Base-by-base conservation (phyloP, 257 asterid genomes). In the Forsythia viridissima region DNA sequence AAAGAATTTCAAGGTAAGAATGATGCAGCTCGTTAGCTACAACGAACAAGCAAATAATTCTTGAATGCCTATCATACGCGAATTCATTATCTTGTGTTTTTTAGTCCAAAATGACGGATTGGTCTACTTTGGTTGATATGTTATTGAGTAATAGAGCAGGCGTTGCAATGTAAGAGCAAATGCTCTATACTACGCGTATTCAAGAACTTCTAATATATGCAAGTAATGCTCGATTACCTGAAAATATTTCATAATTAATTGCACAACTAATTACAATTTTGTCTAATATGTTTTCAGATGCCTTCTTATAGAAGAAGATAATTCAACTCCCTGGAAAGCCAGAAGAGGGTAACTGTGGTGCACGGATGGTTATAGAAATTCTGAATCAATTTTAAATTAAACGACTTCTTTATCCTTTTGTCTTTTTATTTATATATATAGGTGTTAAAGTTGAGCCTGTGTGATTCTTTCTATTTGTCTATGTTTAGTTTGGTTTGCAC, bases 311-410 rank as follows among this genome's bases (percentile, higher is more conserved):
- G 61, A 1, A 66, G 84, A 74, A 71, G 79, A 68, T 70, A 3
- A 66, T 18, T 66, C 24, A 36, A 66, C 43, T 63, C 59, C 80
- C 44, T 65, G 75, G 74, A 75, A 21, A 79, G 66, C 42, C 69
- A 72, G 30, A 59, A 30, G 76, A 52, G 42, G 72, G 75, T 71
- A 68, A 43, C 57, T 21, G 21, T 24, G 55, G 55, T 73, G 41
- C 34, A 51, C 71, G 84, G 73, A 73, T 71, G 73, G 42, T 43
- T 70, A 70, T 73, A 75, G 51, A 81, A 66, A 73, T 44, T 70
- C 75, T 16, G 63, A 48, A 65, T 81, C 52, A 70, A 72, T 74
- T 80, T 78, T 81, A 84, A 72, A 84, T 81, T 77, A 48, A 72
- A 77, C 44, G 51, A 8, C 72, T 77, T 80, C 7, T 30, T 75